Base-by-base conservation (phyloP, 257 asterid species). In the Capsicum chinense region DNA sequence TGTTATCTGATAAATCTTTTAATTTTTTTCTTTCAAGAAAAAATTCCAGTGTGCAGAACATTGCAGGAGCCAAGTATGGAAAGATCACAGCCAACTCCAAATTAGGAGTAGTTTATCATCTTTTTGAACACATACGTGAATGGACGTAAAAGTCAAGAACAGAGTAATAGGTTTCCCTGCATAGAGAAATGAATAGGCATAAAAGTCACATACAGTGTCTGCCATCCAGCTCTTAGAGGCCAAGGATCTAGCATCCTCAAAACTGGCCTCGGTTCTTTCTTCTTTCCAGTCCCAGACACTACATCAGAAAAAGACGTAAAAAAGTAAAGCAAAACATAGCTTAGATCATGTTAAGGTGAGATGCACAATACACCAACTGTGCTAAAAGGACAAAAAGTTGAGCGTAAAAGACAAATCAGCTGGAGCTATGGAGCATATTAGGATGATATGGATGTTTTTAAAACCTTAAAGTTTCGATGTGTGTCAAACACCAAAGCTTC, bases 261-360 rank as follows among this genome's bases (percentile, higher is more conserved):
- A 91, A 88, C 84, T 92, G 74, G 90, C 95, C 59, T 88, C 97
- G 44, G 87, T 87, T 82, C 84, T 88, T 35, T 88, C 86, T 8
- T 91, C 91, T 56, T 83, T 88, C 99, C 97, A 95, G 87, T 97
- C 98, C 99, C 99, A 97, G 58, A 97, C 89, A 85, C 99, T 97
- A 62, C 26, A 86, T 44, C 84, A 13, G 79, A 42, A 82, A 14
- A 66, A 66, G 70, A 79, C n/a, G 15, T 50, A 33, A 81, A 39
- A 69, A 85, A 26, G 3, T 1, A 26, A 26, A 26, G 33, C 33
- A 26, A 26, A 26, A 26, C 33, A 26, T 26, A 26, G 33, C 33
- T 26, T 26, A 26, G 33, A 26, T 26, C 33, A 26, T 26, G 33
- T 26, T 26, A 26, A 26, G 37, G 16, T 11, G 58, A 39, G 58